A percentile compares a stretch with the other conserved stretches of the same genome.
phyloP scores from a whole-genome alignment of 129 eudicot species.

The Oenanthe sinensis region DNA sequence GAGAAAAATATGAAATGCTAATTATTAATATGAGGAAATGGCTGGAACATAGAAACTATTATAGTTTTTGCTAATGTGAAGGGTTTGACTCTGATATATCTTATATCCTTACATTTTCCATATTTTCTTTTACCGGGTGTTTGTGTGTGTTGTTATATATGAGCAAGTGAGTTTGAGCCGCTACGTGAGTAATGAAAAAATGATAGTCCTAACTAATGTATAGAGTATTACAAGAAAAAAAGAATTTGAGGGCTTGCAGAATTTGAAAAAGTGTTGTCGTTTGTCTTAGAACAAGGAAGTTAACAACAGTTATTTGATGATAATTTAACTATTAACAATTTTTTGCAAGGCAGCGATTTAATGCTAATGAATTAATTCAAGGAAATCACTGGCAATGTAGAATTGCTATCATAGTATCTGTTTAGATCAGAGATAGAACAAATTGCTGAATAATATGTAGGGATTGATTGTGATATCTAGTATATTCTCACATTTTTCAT shows the following conservation, averaged over 20 bases:
- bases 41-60: too few species aligned
- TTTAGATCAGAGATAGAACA: background rate
- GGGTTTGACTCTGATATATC: background rate
- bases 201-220: conserved; percentile 13
- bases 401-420: background rate
- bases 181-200: conserved; percentile 15
- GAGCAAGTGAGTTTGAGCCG: conserved; percentile 24
- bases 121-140: background rate
- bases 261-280: conserved; percentile 15
- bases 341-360: background rate
- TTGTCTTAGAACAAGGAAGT: background rate
- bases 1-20: background rate
- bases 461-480: background rate
- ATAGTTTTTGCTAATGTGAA: too few species aligned
- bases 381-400: background rate
- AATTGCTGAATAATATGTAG: background rate
- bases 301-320: background rate
- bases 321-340: background rate
- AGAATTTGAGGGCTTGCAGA: conserved; percentile 10
- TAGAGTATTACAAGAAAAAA: conserved; percentile 22
- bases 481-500: background rate
- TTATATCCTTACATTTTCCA: background rate
- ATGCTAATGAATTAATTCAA: background rate
- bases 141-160: conserved; percentile 5
- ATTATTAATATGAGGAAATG: background rate